Conservation (phyloP, 345 rosid species). For the Rhizophora mangle region DNA sequence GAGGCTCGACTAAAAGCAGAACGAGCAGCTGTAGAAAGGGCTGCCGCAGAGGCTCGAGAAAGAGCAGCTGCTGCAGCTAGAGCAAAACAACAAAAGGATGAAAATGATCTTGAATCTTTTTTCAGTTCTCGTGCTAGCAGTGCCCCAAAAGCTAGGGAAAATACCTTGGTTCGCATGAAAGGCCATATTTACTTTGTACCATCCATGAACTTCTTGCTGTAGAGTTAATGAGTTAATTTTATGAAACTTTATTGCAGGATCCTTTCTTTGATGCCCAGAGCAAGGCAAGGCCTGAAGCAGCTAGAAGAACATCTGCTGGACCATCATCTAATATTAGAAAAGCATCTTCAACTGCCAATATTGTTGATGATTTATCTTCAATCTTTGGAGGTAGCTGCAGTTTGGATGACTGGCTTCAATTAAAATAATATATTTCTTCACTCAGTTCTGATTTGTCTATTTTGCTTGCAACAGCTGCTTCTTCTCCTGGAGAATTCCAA, state of each 20-base stretch:
- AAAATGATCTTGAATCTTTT: constrained; percentile 81
- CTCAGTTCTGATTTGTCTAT: constrained; percentile 17
- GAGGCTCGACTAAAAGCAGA: constrained; percentile 61
- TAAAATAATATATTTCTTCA: background rate
- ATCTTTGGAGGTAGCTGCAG: constrained; percentile 72
- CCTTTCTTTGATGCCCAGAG: constrained; percentile 65
- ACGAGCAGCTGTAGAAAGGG: constrained; percentile 84
- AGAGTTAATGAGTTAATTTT: constrained; percentile 6
- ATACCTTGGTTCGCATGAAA: constrained; percentile 48
- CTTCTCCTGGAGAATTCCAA: constrained; percentile 68
- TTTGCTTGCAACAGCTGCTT: constrained; percentile 42
- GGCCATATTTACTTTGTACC: constrained; percentile 11
- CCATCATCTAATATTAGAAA: constrained; percentile 62
- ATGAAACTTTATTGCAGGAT: constrained; percentile 49
- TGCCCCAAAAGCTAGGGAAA: constrained; percentile 81
- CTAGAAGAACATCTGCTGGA: constrained; percentile 54
- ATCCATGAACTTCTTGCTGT: constrained; percentile 7
- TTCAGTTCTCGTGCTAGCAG: constrained; percentile 78
- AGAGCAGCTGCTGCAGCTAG: constrained; percentile 57
- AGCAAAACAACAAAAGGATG: constrained; percentile 56
- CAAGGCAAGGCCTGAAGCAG: constrained; percentile 65
- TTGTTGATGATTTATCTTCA: constrained; percentile 80
- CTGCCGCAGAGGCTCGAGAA: constrained; percentile 27
- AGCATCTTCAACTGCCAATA: constrained; percentile 68
- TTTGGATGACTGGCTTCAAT: constrained; percentile 7